Evolutionary conservation across 2,329 filamentous ascomycete species (phyloP).

Genomic region (Talaromyces sp.): DNA sequence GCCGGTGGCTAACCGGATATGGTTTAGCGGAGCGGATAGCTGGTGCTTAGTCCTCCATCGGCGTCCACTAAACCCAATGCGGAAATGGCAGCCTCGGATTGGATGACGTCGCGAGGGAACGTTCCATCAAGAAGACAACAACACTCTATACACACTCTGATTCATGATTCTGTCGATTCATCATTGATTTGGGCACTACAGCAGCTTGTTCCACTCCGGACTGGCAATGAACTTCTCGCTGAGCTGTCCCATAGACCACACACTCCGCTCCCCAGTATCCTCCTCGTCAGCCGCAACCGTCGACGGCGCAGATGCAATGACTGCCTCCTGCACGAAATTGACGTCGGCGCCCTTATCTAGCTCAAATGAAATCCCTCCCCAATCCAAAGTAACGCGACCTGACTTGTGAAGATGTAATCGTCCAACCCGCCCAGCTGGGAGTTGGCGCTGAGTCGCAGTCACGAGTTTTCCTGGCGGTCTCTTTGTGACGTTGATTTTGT

Average conservation of each 20-base stretch:
- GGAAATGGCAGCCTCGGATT: not conserved
- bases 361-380: conserved; percentile 57
- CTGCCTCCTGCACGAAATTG: conserved; percentile 57
- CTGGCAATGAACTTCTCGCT: conserved; percentile 60
- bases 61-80: not conserved
- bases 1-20: not conserved
- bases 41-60: not conserved
- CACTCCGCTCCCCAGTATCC: conserved; percentile 22
- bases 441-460: conserved; percentile 38
- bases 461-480: conserved; percentile 27
- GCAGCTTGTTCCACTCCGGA: conserved; percentile 55
- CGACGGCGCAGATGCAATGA: conserved; percentile 36
- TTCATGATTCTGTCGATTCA: too few relatives aligned
- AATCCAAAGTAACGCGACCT: conserved; percentile 57
- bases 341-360: conserved; percentile 53
- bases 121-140: too few relatives aligned
- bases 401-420: conserved; percentile 59
- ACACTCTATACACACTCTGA: not conserved
- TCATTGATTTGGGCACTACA: conserved; percentile 19
- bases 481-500: conserved; percentile 15
- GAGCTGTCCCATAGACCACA: conserved; percentile 57
- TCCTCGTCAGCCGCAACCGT: conserved; percentile 20
- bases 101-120: conserved; percentile 13
- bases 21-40: not conserved
- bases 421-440: conserved; percentile 53